phyloP scores from a whole-genome alignment of 192 early-diverging fungal species.

The Coemansia sp. region DNA sequence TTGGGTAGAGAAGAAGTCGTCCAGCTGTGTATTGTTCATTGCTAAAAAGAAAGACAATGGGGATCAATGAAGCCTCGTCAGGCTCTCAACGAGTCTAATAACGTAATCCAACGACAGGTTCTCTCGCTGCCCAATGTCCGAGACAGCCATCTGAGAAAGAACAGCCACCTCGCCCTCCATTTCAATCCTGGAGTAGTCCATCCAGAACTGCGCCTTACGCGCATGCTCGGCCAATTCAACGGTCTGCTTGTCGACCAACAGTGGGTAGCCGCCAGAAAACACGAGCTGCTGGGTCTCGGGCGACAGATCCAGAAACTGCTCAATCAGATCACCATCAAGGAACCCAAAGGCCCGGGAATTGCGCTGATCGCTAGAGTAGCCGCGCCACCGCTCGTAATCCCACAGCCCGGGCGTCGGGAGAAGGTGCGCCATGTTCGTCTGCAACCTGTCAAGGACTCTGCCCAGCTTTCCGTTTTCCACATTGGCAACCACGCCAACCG shows the following conservation, averaged over 20 bases:
- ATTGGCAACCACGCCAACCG: slow-evolving; percentile 74
- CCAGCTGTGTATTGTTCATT: not conserved
- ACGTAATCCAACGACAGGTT: slow-evolving; percentile 35
- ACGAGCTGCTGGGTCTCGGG: slow-evolving; percentile 49
- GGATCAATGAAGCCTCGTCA: slow-evolving; percentile 34
- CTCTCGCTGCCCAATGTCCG: slow-evolving; percentile 38
- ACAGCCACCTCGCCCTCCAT: slow-evolving; percentile 28
- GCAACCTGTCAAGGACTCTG: slow-evolving; percentile 60
- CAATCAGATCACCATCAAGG: slow-evolving; percentile 93
- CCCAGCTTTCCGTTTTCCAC: slow-evolving; percentile 63
- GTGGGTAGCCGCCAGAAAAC: slow-evolving; percentile 24
- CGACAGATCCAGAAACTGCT: slow-evolving; percentile 74
- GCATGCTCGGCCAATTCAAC: slow-evolving; percentile 13
- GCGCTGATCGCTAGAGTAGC: slow-evolving; percentile 59
- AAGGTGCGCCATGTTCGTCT: slow-evolving; percentile 63
- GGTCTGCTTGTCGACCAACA: not conserved
- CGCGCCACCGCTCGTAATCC: slow-evolving; percentile 67
- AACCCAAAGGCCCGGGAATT: slow-evolving; percentile 56
- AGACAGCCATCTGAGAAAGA: slow-evolving; percentile 31
- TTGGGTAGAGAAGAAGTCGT: too few relatives aligned
- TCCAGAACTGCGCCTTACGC: slow-evolving; percentile 33
- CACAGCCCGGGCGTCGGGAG: slow-evolving; percentile 62
- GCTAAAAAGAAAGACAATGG: not conserved
- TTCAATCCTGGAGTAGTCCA: slow-evolving; percentile 27
- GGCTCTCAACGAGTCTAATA: slow-evolving; percentile 38